Evolutionary conservation across 2,329 filamentous ascomycete genomes (phyloP).

Genomic region (Fusarium pseudograminearum): DNA sequence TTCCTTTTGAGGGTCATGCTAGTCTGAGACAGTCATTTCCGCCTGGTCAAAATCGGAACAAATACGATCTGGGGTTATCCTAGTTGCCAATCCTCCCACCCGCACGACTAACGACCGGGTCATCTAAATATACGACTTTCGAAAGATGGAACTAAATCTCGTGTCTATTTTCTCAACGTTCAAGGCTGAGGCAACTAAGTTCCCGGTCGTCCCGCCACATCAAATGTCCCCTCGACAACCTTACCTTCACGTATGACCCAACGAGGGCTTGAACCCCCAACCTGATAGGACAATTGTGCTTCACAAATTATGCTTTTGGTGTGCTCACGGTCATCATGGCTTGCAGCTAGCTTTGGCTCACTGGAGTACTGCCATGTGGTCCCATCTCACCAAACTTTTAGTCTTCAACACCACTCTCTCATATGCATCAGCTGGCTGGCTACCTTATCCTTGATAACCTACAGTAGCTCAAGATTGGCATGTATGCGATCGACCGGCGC

Average conservation of each 20-base stretch:
- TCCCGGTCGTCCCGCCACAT: slow-evolving; percentile 7
- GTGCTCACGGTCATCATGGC: slow-evolving; percentile 31
- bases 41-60: background rate
- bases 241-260: slow-evolving; percentile 1
- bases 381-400: slow-evolving; percentile 15
- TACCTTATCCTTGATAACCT: slow-evolving; percentile 6
- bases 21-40: slow-evolving; percentile 1
- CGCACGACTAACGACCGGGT: background rate
- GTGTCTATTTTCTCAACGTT: slow-evolving; percentile 24
- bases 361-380: slow-evolving; percentile 31
- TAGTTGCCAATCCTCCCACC: background rate
- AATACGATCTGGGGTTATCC: slow-evolving; percentile 18
- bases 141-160: background rate
- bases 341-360: slow-evolving; percentile 33
- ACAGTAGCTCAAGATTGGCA: slow-evolving; percentile 3
- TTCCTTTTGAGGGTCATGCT: background rate
- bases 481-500: slow-evolving; percentile 17
- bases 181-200: slow-evolving; percentile 17
- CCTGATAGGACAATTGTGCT: slow-evolving; percentile 18
- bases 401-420: slow-evolving; percentile 17
- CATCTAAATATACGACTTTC: background rate
- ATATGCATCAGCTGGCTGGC: slow-evolving; percentile 13
- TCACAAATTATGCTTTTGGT: slow-evolving; percentile 14
- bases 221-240: slow-evolving; percentile 9
- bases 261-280: background rate